Conservation (phyloP, 1,139 yeast genomes). For the Scheffersomyces titani region DNA sequence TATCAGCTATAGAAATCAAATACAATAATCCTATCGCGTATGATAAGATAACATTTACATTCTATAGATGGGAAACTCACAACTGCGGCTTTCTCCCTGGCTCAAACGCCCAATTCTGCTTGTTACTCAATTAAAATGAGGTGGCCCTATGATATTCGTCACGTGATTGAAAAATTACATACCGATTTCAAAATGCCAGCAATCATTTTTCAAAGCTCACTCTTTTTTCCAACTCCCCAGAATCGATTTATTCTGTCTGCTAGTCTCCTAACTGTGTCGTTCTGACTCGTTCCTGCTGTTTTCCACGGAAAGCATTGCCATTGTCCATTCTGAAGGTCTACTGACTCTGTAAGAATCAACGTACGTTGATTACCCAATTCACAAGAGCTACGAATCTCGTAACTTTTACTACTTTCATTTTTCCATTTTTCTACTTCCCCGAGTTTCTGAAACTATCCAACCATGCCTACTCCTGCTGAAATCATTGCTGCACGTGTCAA, state of each 20-base stretch:
- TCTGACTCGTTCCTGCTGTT: neutral
- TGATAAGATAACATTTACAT: no score
- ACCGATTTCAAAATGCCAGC: neutral
- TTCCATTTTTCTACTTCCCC: neutral
- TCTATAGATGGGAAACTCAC: no score
- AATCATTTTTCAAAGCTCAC: neutral
- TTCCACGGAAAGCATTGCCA: neutral
- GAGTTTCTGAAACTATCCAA: neutral
- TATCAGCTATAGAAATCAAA: neutral
- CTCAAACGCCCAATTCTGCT: neutral
- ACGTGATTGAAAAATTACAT: neutral
- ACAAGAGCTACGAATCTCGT: neutral
- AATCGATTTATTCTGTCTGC: neutral
- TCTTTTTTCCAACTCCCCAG: neutral
- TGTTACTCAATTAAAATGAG: neutral
- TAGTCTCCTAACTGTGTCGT: neutral
- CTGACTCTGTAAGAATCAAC: neutral
- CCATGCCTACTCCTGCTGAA: slow-evolving; percentile 63
- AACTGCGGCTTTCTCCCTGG: no score
- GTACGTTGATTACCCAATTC: neutral
- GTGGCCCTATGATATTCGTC: neutral
- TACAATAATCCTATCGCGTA: no score
- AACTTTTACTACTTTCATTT: neutral
- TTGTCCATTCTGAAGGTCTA: neutral
- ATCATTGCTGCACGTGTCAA: slow-evolving; percentile 56